phyloP scores from a whole-genome alignment of 106 monocot species.

The Amphibolis antarctica region DNA sequence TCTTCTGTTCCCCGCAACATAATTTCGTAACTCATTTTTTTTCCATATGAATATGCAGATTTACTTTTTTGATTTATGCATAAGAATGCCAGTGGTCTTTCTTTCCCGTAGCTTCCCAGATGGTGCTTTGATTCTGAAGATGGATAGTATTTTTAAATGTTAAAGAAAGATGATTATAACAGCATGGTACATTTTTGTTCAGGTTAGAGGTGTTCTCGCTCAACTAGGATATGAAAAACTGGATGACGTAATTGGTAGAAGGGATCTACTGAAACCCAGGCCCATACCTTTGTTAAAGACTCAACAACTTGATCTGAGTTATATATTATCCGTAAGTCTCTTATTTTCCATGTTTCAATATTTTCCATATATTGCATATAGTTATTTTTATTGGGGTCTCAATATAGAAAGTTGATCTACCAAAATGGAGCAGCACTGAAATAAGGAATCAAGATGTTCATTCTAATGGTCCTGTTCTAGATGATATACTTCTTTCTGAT shows the following conservation, averaged over 20 bases:
- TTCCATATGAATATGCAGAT: too few relatives aligned
- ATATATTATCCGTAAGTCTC: constrained; percentile 62
- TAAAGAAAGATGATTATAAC: neutral
- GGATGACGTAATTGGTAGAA: constrained; percentile 94
- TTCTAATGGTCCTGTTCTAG: constrained; percentile 87
- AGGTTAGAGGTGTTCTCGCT: constrained; percentile 90
- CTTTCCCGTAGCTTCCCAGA: too few relatives aligned
- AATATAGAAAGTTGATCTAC: constrained; percentile 55
- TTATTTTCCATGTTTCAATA: neutral
- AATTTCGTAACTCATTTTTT: too few relatives aligned
- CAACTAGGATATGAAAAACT: constrained; percentile 85
- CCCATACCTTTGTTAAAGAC: constrained; percentile 77
- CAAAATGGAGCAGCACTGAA: constrained; percentile 79
- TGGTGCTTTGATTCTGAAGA: too few relatives aligned
- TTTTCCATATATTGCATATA: neutral
- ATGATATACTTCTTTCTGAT: constrained; percentile 84
- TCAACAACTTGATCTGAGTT: constrained; percentile 75
- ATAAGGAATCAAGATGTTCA: constrained; percentile 82
- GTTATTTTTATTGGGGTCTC: neutral
- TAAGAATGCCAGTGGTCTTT: too few relatives aligned
- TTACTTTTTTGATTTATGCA: too few relatives aligned
- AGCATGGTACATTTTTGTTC: constrained; percentile 1
- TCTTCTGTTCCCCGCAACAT: too few relatives aligned
- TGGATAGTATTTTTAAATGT: too few relatives aligned
- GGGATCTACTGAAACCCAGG: constrained; percentile 63